Base-by-base conservation (phyloP, 768 basidiomycete species). In the Macrolepiota fuliginosa region DNA sequence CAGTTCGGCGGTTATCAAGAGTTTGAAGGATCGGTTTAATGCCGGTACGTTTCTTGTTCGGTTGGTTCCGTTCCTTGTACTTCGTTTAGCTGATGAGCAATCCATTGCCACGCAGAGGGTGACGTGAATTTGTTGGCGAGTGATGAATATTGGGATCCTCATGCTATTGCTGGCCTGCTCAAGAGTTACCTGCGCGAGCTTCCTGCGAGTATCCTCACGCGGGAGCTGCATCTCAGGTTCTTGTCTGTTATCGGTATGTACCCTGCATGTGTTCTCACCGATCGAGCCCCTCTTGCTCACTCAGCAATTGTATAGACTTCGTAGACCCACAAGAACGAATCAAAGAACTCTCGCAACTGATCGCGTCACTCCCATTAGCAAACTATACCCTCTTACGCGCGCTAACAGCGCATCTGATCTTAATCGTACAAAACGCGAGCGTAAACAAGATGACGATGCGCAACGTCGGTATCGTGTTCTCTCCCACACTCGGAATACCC, bases 381-480 rank as follows among this genome's bases (percentile, higher is more conserved):
- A 98, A 98, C 73, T 99, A 98, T 74, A 94, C 89, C 61, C 81
- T 98, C 19, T 86, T 98, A 62, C 91, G 96, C 39, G 96, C 96
- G 15, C 81, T 99, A 60, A 96, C 90, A 1, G 94, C 96, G 25
- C 96, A 99, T 74, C 81, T 99, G 63, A 97, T 98, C 66, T 81
- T 95, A 47, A 91, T 99, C 67, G 94, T 98, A 49, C 90, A 94
- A 73, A 95, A 98, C 71, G 85, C 94, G 17, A 68, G 82, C 46
- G 77, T 90, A 62, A 97, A 97, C 86, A 98, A 96, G 80, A 99
- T 99, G 97, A 96, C 91, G 45, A 89, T 98, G 86, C 88, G 96
- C 50, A 99, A 99, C 72, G 94, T 99, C 27, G 96, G 96, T 17
- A 98, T 99, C 63, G 96, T 98, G 24, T 98, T 98, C 77, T 96